Base-by-base conservation (phyloP, 2,329 filamentous ascomycete species). In the Colletotrichum shisoi region DNA sequence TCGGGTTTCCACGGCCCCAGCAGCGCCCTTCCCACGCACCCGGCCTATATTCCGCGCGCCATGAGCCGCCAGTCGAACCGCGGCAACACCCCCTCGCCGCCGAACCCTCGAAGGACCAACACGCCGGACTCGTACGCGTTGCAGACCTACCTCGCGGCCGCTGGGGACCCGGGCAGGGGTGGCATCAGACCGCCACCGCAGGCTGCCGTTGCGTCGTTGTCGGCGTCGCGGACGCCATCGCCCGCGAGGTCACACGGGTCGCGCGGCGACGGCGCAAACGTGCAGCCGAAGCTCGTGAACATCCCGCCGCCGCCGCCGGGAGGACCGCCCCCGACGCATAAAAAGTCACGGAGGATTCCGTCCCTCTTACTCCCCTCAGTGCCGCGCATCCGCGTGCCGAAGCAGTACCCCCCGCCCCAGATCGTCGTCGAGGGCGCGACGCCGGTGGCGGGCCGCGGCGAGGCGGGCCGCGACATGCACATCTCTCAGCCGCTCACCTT, bases 11-110 rank as follows among this genome's bases (percentile, higher is more conserved):
- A 71, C 11, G 73, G 70, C 2, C 72, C 72, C 4, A 61, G 57
- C 15, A 77, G 70, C 51, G 76, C 77, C 0, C 74, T 85, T 48
- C 83, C 83, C 0, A 76, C 81, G 0, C 84, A 85, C 66, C 80
- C 79, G 0, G 83, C 83, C 0, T 85, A 85, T 57, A 77, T 83
- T 21, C 80, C 81, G 1, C 75, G 74, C 4, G 73, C 76, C 8
- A 66, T 77, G 62, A 78, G 74, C 65, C 73, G 77, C 8, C 71
- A 71, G 39, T 62, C 69, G 1, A 70, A 70, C 2, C 61, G 45
- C 69, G 27, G 39, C 42, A 63, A 48, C 27, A 51, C 64, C 1
- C 68, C 69, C 13, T 57, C 69, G 2, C 66, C 68, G 1, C 65
- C 70, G 4, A 57, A 21, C 11, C 45, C 67, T 4, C 71, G 63